Evolutionary conservation across 225 moss, liverwort and hornwort species (phyloP).

Genomic region (Polytrichum commune): DNA sequence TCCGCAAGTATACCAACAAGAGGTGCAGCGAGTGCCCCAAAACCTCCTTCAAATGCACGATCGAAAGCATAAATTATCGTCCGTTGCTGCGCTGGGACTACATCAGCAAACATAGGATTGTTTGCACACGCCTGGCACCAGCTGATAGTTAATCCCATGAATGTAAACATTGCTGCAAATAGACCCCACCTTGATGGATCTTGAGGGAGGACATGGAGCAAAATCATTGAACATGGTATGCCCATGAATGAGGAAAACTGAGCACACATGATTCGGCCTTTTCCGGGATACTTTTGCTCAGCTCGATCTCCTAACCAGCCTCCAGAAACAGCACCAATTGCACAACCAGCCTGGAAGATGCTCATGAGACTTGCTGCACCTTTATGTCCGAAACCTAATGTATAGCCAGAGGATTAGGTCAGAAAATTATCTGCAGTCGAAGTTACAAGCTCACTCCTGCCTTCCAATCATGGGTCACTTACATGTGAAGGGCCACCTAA

Average conservation of each 20-base stretch:
- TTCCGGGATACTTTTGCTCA: slow-evolving; percentile 67
- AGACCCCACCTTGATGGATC: slow-evolving; percentile 55
- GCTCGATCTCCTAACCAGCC: slow-evolving; percentile 88
- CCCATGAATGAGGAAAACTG: slow-evolving; percentile 95
- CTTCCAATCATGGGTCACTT: too few relatives aligned
- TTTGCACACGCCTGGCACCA: slow-evolving; percentile 98
- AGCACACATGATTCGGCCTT: slow-evolving; percentile 87
- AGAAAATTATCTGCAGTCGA: background rate
- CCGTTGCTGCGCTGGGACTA: slow-evolving; percentile 82
- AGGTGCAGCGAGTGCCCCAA: slow-evolving; percentile 82
- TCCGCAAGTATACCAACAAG: slow-evolving; percentile 87
- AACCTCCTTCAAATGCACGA: slow-evolving; percentile 87
- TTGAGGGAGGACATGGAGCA: slow-evolving; percentile 75
- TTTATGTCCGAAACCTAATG: slow-evolving; percentile 79
- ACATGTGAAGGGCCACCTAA: too few relatives aligned
- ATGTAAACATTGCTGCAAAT: slow-evolving; percentile 61
- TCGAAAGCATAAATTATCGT: slow-evolving; percentile 91
- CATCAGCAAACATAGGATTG: slow-evolving; percentile 93
- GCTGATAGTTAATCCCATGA: slow-evolving; percentile 81
- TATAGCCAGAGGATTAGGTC: slow-evolving; percentile 1
- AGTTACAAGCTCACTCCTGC: background rate
- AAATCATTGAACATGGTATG: slow-evolving; percentile 77
- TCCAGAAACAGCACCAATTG: slow-evolving; percentile 77
- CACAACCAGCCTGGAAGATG: slow-evolving; percentile 80
- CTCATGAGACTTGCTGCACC: slow-evolving; percentile 92